Evolutionary conservation across 148 eudicot genomes (phyloP), one percentile per base, ranked within the genome.

Genomic region (Spergularia bocconei): DNA sequence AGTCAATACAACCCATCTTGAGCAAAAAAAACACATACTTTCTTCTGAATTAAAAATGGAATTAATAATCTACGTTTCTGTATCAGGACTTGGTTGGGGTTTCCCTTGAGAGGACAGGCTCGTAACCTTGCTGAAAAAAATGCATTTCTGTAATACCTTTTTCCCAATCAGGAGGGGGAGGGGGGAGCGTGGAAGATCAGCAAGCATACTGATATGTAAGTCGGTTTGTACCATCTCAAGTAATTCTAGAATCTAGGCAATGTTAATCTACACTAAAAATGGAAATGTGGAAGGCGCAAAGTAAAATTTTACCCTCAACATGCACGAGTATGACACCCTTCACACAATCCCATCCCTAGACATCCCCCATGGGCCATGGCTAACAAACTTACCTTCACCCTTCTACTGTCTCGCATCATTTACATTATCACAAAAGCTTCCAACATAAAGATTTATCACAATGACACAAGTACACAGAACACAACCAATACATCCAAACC

Each of bases 1-100:
- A 65, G 65, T 79, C 64, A 70, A 59, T 67, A 76, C 65, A 12
- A 15, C 50, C 21, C 41, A 2, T 41, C 11, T n/a, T 19, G 11
- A 2, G 50, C 13, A 4, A 29, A 71, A 62, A 62, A 9, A 44
- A 4, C 36, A 52, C 6, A 52, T 14, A 39, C 2, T 20, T n/a
- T 38, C 11, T 55, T 64, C 48, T 17, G 38, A 71, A 44, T 55
- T 17, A 48, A 29, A n/a, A 29, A 11, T 39, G n/a, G 29, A 17
- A 63, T 62, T 63, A 21, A 69, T 36, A 5, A 44, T 25, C 70
- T 15, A 19, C 11, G 7, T 29, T 29, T 29, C 36, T 29, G 36
- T 29, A 29, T 29, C 36, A 29, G 36, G 36, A 29, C 36, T 29
- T 29, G 36, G 36, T 29, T 29, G 36, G 36, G 36, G 36, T 29